A percentile compares a stretch with the other conserved stretches of the same genome.
Conservation (phyloP, 2,329 filamentous ascomycete species). For the Dactylonectria macrodidyma region DNA sequence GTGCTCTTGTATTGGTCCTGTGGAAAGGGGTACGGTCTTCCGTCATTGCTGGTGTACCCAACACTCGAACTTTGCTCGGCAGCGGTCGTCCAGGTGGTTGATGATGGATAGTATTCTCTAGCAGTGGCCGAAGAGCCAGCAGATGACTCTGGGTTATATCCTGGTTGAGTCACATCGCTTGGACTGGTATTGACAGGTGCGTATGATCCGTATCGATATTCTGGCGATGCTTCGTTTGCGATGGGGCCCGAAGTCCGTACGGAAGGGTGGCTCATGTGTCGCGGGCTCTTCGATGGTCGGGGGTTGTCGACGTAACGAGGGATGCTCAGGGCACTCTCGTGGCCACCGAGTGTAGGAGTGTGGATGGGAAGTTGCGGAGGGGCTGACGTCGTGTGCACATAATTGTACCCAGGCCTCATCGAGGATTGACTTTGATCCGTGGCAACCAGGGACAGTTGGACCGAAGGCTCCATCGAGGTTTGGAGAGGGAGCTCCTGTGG, state of each 20-base stretch:
- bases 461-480: conserved; percentile 66
- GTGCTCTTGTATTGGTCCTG: conserved; percentile 63
- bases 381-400: conserved; percentile 65
- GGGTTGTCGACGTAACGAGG: conserved; percentile 72
- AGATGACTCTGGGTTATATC: conserved; percentile 51
- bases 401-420: conserved; percentile 70
- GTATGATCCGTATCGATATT: conserved; percentile 71
- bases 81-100: conserved; percentile 67
- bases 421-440: conserved; percentile 63
- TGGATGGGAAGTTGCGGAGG: conserved; percentile 65
- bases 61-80: conserved; percentile 61
- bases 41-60: conserved; percentile 62
- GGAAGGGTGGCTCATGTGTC: conserved; percentile 68
- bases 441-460: conserved; percentile 65
- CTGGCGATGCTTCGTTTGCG: conserved; percentile 63
- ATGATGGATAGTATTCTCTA: conserved; percentile 69
- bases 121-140: conserved; percentile 47
- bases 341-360: conserved; percentile 52
- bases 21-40: conserved; percentile 64
- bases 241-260: conserved; percentile 66
- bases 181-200: conserved; percentile 48
- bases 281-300: conserved; percentile 70
- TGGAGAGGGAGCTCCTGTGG: conserved; percentile 68
- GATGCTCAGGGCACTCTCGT: conserved; percentile 65
- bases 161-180: conserved; percentile 51